Conservation (phyloP, 345 rosid genomes). For the Salix brachista region DNA sequence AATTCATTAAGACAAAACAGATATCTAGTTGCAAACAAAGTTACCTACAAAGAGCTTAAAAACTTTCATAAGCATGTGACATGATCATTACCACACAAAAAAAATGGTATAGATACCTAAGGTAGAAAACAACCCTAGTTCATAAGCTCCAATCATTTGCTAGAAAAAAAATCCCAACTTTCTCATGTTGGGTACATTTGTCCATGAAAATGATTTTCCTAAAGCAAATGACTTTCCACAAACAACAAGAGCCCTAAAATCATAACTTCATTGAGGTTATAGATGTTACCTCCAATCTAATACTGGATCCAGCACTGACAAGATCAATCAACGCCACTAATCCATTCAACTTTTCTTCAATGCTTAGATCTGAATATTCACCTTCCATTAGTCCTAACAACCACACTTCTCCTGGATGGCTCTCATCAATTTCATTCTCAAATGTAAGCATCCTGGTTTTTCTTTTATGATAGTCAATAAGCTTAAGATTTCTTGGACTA, state of each 20-base stretch:
- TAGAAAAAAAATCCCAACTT: too few species aligned
- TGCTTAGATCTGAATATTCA: constrained; percentile 83
- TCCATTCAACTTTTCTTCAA: constrained; percentile 79
- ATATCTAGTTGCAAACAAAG: background rate
- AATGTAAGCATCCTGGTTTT: constrained; percentile 39
- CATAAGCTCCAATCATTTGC: too few species aligned
- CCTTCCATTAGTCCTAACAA: constrained; percentile 89
- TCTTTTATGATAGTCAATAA: constrained; percentile 27
- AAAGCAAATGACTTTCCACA: too few species aligned
- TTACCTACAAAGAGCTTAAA: background rate
- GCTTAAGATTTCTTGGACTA: constrained; percentile 32
- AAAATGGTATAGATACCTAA: too few species aligned
- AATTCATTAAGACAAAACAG: background rate
- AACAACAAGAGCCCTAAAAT: background rate
- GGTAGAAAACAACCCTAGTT: too few species aligned
- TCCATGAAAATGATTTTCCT: too few species aligned
- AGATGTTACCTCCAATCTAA: constrained; percentile 71
- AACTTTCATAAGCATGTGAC: background rate
- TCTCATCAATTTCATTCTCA: constrained; percentile 87
- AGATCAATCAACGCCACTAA: constrained; percentile 81
- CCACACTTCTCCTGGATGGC: constrained; percentile 91
- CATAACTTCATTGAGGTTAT: background rate
- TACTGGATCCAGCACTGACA: constrained; percentile 67
- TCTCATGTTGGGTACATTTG: too few species aligned
- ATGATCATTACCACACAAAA: background rate